Evolutionary conservation across 306 rosid genomes (phyloP).

Genomic region (Gastrolobium bilobum): DNA sequence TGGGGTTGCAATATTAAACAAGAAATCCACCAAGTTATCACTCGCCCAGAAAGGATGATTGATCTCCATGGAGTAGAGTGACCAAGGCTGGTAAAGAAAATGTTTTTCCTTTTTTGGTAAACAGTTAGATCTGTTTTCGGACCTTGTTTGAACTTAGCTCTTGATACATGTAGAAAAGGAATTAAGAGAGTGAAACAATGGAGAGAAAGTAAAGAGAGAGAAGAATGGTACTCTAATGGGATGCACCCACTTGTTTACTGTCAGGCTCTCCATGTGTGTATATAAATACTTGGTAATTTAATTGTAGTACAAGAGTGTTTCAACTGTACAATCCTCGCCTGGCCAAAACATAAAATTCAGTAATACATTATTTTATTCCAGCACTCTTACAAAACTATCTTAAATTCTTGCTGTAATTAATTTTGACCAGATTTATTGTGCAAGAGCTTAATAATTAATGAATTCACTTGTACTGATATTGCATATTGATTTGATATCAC

Average conservation of each 20-base stretch:
- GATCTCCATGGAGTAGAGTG: too few species aligned
- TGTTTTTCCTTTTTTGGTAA: not conserved
- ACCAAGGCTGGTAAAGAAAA: not conserved
- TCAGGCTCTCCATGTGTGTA: too few species aligned
- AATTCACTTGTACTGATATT: slow-evolving; percentile 18
- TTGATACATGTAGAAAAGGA: not conserved
- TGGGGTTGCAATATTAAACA: too few species aligned
- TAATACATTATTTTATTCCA: not conserved
- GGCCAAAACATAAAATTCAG: not conserved
- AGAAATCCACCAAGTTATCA: too few species aligned
- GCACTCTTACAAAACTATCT: not conserved
- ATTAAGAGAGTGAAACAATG: not conserved
- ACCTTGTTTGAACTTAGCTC: not conserved
- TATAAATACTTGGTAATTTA: not conserved
- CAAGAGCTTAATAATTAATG: not conserved
- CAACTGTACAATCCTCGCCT: not conserved
- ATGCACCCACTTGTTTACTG: not conserved
- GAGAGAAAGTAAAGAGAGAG: not conserved
- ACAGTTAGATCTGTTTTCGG: not conserved
- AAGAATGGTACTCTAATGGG: not conserved
- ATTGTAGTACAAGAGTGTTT: not conserved
- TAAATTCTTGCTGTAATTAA: not conserved
- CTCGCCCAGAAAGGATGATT: too few species aligned
- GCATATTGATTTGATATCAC: slow-evolving; percentile 6
- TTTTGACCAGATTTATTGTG: not conserved